Conservation (phyloP, 75 land plant species). For the Azolla pinnata region DNA sequence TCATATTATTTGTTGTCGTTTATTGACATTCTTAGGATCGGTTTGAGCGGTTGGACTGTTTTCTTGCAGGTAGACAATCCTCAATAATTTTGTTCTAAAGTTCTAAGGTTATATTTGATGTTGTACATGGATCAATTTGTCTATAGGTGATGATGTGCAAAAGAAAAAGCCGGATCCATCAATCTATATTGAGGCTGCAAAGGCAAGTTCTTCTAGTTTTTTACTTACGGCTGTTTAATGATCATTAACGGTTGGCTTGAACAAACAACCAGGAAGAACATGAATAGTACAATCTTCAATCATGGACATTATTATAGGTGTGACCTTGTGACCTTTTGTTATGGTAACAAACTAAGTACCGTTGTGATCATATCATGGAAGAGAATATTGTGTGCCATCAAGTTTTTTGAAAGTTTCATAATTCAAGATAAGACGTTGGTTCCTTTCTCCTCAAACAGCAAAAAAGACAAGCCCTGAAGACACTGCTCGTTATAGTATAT, state of each 20-base stretch:
- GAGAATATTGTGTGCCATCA: too few species aligned
- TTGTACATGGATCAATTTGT: background rate
- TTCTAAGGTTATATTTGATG: background rate
- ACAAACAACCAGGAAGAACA: too few species aligned
- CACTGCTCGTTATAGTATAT: too few species aligned
- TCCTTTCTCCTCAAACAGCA: background rate
- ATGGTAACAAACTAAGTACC: too few species aligned
- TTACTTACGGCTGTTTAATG: background rate
- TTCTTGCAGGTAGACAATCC: conserved; percentile 21
- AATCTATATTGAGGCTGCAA: conserved; percentile 67
- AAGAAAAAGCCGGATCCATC: conserved; percentile 93
- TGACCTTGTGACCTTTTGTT: too few species aligned
- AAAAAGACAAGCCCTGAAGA: too few species aligned
- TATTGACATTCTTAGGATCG: conserved; percentile 21
- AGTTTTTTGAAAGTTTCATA: too few species aligned
- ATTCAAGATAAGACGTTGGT: background rate
- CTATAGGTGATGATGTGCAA: conserved; percentile 92
- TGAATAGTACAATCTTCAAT: too few species aligned
- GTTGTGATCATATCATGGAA: too few species aligned
- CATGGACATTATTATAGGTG: too few species aligned
- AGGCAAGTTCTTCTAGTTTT: conserved; percentile 30
- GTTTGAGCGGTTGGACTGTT: conserved; percentile 29
- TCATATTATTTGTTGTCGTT: too few species aligned
- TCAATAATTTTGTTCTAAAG: background rate
- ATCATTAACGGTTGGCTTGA: too few species aligned